Evolutionary conservation across 306 rosid species (phyloP).

Genomic region (Mucuna pruriens): DNA sequence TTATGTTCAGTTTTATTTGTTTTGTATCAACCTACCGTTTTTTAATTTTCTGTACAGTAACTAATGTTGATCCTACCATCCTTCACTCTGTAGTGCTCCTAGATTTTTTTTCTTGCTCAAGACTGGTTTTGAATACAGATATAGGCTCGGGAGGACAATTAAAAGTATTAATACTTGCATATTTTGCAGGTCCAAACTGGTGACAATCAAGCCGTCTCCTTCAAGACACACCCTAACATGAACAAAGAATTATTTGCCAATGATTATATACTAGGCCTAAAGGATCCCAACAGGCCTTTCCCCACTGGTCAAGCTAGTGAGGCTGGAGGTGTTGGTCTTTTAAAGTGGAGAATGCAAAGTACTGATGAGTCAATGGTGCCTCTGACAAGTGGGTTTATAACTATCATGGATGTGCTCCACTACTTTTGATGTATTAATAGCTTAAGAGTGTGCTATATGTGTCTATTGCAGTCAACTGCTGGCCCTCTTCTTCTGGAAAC

Average conservation of each 20-base stretch:
- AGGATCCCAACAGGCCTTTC: constrained; percentile 86
- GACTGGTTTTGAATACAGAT: constrained; percentile 20
- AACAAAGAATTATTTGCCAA: constrained; percentile 90
- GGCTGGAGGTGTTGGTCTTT: constrained; percentile 78
- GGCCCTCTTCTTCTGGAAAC: constrained; percentile 98
- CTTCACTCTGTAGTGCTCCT: background rate
- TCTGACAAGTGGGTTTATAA: constrained; percentile 64
- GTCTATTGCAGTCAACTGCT: constrained; percentile 87
- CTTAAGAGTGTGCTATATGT: constrained; percentile 30
- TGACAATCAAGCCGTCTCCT: constrained; percentile 78
- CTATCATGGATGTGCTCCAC: background rate
- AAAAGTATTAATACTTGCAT: background rate
- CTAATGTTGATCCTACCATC: background rate
- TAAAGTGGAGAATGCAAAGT: constrained; percentile 97
- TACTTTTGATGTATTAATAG: constrained; percentile 1
- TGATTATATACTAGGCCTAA: constrained; percentile 70
- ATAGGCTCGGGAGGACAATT: constrained; percentile 22
- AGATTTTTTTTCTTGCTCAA: background rate
- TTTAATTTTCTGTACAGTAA: background rate
- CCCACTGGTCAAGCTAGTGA: constrained; percentile 91
- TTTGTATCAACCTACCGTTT: constrained; percentile 9
- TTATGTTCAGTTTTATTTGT: constrained; percentile 10
- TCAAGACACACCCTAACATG: constrained; percentile 99
- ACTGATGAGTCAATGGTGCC: constrained; percentile 87
- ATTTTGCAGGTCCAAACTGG: constrained; percentile 83